These are phyloP conservation scores for Pseudogymnoascus sp. DNA, from an alignment of 2,329 filamentous ascomycete species.

Conservation along the genomic window DNA sequence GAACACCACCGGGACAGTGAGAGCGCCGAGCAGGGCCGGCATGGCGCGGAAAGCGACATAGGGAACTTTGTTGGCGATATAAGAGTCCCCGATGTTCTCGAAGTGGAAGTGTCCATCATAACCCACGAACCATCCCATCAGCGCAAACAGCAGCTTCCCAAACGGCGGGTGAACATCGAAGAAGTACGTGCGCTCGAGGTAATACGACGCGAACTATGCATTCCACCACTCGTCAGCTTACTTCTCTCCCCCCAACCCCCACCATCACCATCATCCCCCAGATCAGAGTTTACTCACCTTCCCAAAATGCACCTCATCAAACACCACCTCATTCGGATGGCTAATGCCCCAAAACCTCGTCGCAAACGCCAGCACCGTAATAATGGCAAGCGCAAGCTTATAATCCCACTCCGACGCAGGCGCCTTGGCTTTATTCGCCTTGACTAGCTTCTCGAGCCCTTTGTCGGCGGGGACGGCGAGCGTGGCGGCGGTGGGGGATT, in stretches of 20 bases:
- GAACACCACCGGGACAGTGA: constrained; percentile 91
- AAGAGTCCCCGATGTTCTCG: constrained; percentile 98
- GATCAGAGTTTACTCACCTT: constrained; percentile 56
- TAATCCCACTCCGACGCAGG: constrained; percentile 69
- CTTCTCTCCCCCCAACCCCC: background rate
- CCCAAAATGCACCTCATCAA: constrained; percentile 98
- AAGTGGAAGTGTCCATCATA: constrained; percentile 97
- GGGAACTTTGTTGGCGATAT: constrained; percentile 92
- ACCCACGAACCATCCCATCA: constrained; percentile 94
- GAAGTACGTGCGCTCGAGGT: constrained; percentile 96
- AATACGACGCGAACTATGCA: constrained; percentile 63
- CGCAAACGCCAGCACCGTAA: constrained; percentile 76
- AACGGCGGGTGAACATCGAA: constrained; percentile 99
- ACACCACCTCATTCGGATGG: constrained; percentile 93
- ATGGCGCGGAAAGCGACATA: constrained; percentile 94
- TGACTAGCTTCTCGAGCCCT: constrained; percentile 39
- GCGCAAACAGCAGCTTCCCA: constrained; percentile 92
- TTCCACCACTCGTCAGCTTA: constrained; percentile 9
- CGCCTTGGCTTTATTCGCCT: constrained; percentile 32
- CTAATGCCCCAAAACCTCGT: constrained; percentile 95
- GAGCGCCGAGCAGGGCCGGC: constrained; percentile 80
- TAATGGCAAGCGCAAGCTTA: constrained; percentile 64
- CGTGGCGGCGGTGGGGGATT: constrained; percentile 29
- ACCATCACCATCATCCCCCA: constrained; percentile 11
- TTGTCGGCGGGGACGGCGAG: constrained; percentile 26